phyloP scores from a whole-genome alignment of 2,329 filamentous ascomycete species.

The Thielaviopsis cerberus region DNA sequence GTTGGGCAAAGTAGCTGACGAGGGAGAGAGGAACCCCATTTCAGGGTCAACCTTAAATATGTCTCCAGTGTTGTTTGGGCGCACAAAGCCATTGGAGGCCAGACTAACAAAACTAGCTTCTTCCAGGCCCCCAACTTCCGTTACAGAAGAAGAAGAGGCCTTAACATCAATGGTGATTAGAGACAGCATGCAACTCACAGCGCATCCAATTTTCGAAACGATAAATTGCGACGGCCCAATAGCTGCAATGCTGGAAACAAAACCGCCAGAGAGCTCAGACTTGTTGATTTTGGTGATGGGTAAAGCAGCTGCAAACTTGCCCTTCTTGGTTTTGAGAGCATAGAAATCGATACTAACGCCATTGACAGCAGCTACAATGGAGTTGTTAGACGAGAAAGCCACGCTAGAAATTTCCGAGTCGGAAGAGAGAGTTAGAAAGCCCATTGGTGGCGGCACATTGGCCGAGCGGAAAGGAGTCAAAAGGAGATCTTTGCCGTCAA shows the following conservation, averaged over 20 bases:
- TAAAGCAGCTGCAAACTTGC: slow-evolving; percentile 17
- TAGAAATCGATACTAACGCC: slow-evolving; percentile 48
- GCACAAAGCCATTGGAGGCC: slow-evolving; percentile 5
- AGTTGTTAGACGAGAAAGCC: slow-evolving; percentile 47
- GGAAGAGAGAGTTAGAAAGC: slow-evolving; percentile 52
- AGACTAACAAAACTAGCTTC: not conserved
- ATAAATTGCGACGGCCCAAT: slow-evolving; percentile 1
- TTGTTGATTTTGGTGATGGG: slow-evolving; percentile 1
- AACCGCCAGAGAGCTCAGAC: not conserved
- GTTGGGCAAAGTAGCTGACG: slow-evolving; percentile 21
- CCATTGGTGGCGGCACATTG: slow-evolving; percentile 86
- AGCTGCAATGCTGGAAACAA: slow-evolving; percentile 1
- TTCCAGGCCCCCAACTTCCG: not conserved
- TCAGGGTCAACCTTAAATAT: slow-evolving; percentile 6
- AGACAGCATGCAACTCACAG: not conserved
- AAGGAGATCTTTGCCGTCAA: slow-evolving; percentile 66
- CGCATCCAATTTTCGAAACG: not conserved
- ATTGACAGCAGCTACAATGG: slow-evolving; percentile 54
- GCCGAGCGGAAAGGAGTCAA: slow-evolving; percentile 69
- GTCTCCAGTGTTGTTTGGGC: not conserved
- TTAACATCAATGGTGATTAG: not conserved
- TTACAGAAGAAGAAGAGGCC: not conserved
- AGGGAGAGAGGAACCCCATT: not conserved
- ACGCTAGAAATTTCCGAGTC: slow-evolving; percentile 52
- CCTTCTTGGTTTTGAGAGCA: slow-evolving; percentile 44